Base-by-base conservation (phyloP, 2,329 filamentous ascomycete genomes). In the Capronia americana region DNA sequence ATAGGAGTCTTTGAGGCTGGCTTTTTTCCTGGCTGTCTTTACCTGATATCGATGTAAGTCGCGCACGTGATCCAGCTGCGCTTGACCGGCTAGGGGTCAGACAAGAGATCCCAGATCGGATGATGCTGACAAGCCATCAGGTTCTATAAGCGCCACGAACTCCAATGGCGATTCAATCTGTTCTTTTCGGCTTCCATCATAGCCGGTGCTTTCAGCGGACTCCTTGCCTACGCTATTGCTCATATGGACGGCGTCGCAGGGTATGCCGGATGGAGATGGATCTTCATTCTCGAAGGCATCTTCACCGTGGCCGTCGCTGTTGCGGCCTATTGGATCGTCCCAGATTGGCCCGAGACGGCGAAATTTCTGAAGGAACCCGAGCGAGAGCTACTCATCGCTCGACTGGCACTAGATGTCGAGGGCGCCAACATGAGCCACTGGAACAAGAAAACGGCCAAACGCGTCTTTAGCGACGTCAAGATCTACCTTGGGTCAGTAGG, bases 191-290 rank as follows among this genome's bases (percentile, higher is more conserved):
- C 73, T 1, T 76, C 74, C 28, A 80, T 79, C 68, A 64, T 79
- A 38, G 77, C 79, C 17, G 79, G 79, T 32, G 79, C 79, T 32
- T 73, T 80, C 63, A 77, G 77, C 44, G 84, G 84, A 0, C 74
- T 86, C 20, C 74, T 86, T 0, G 84, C 84, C 1, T 84, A 79
- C 68, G 83, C 75, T 1, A 84, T 86, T 46, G 79, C 79, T 73
- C 80, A 82, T 73, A 84, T 86, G 81, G 79, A 83, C 57, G 83
- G 70, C 70, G 74, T 78, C 65, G 69, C 74, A 48, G 75, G 50
- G 34, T 74, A 55, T 71, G 71, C 26, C 71, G 76, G 14, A 1
- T 77, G 75, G 75, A 71, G 74, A 38, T 78, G 76, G 75, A 77
- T 78, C 48, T 78, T 79, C 70, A 78, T 78, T 60, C 71, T 78